Evolutionary conservation across 768 basidiomycete genomes (phyloP).

Genomic region (Phlegmacium glaucopus): DNA sequence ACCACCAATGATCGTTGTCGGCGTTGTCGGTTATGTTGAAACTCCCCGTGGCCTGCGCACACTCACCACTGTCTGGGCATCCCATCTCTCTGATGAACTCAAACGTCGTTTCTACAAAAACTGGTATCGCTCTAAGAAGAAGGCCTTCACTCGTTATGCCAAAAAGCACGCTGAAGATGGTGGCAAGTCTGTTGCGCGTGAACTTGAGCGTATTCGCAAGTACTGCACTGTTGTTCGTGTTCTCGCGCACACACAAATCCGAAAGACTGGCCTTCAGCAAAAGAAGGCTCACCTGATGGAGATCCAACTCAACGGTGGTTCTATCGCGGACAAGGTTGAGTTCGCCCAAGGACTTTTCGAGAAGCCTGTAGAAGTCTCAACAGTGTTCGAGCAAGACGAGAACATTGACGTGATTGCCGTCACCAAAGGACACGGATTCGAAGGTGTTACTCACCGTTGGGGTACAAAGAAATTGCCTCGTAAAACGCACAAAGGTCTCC

Average conservation of each 20-base stretch:
- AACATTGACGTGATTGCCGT: slow-evolving; percentile 96
- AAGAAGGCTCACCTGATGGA: slow-evolving; percentile 99
- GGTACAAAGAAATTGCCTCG: slow-evolving; percentile 98
- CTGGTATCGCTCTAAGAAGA: slow-evolving; percentile 99
- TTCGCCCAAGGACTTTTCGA: slow-evolving; percentile 93
- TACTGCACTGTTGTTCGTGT: slow-evolving; percentile 99
- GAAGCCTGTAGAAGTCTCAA: slow-evolving; percentile 84
- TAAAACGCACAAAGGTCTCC: slow-evolving; percentile 99
- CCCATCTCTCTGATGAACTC: slow-evolving; percentile 95
- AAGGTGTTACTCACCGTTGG: slow-evolving; percentile 99
- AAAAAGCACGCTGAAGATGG: slow-evolving; percentile 97
- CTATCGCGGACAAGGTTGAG: slow-evolving; percentile 94
- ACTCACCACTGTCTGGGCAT: slow-evolving; percentile 98
- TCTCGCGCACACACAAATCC: slow-evolving; percentile 97
- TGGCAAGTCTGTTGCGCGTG: slow-evolving; percentile 88
- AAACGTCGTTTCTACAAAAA: slow-evolving; percentile 99
- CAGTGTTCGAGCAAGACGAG: slow-evolving; percentile 96
- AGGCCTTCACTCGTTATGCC: slow-evolving; percentile 99
- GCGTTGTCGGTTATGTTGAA: slow-evolving; percentile 99
- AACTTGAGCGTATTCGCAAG: slow-evolving; percentile 99
- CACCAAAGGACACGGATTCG: slow-evolving; percentile 99
- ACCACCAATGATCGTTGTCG: slow-evolving; percentile 93
- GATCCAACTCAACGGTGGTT: slow-evolving; percentile 99
- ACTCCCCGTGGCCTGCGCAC: slow-evolving; percentile 98
- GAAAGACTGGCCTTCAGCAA: slow-evolving; percentile 95